Evolutionary conservation across 2,329 filamentous ascomycete genomes (phyloP), one percentile per base, ranked within the genome.

Genomic region (Ophiosphaerella korrae): DNA sequence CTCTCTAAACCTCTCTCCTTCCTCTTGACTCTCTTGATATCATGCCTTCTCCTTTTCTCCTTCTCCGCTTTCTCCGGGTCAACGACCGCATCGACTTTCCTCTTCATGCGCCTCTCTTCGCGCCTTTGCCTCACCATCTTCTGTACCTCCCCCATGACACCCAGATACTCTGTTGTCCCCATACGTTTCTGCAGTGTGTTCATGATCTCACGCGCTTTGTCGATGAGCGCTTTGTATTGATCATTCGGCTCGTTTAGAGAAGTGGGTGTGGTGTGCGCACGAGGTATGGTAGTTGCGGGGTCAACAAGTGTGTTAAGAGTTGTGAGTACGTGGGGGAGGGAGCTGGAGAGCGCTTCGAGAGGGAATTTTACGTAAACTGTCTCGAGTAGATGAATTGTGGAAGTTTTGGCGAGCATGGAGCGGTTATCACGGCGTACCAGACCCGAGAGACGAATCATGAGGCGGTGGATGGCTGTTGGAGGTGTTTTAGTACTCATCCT

Each of bases 221-320:
- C 81, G 61, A 88, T 85, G 31, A 99, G 78, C 0, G 79, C 79
- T 57, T 91, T 88, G 72, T 92, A 88, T 81, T 83, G 53, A 34
- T 74, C 71, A 41, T 88, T 84, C 7, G 57, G 57, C 32, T 61
- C 57, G 49, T 60, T 63, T 35, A 59, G 53, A 53, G 93, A 90
- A 1, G 82, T 82, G 2, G 85, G 80, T 64, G 95, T 89, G 5
- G 83, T 83, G 26, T 55, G 53, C 21, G 88, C 89, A 57, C 85
- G 86, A 0, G 90, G 89, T 12, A 83, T 77, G 0, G 88, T 84
- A 42, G 93, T 91, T 1, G 84, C 84, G 1, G 88, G 81, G 70
- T 97, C 92, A 0, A 92, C 95, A 33, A 99, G 78, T 68, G 94
- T 90, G 68, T 93, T 87, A 5, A 97, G 82, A 0, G 88, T 87